Percentiles rank a stretch among this genome's conserved stretches.
Conservation (phyloP, 192 early-diverging fungal genomes). For the Neocallimastix lanati region DNA sequence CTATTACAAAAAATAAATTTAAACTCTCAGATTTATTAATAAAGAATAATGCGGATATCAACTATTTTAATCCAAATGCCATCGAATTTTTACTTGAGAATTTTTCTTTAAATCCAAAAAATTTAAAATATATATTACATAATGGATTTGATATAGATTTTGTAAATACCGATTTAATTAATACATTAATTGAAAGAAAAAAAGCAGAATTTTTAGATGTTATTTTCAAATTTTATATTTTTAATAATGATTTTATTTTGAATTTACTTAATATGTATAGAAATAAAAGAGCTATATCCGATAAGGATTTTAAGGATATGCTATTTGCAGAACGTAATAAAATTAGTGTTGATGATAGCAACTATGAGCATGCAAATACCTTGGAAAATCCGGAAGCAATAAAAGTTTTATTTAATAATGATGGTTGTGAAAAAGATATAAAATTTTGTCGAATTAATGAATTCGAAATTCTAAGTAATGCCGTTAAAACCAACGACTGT, state of each 20-base stretch:
- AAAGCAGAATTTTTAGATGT: not conserved
- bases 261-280: not conserved
- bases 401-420: not conserved
- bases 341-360: not conserved
- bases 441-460: not conserved
- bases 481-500: not conserved
- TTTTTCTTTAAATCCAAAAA: not conserved
- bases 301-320: not conserved
- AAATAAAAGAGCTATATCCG: not conserved
- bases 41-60: not conserved
- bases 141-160: not conserved
- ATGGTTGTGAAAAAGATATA: not conserved
- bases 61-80: not conserved
- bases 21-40: not conserved
- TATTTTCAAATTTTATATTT: not conserved
- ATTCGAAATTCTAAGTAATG: not conserved
- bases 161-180: not conserved
- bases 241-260: not conserved
- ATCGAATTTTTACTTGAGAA: not conserved
- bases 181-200: not conserved
- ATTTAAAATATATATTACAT: not conserved
- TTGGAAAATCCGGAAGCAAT: not conserved
- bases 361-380: not conserved
- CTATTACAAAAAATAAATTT: not conserved
- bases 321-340: not conserved